Evolutionary conservation across 495 filamentous ascomycete genomes (phyloP), one percentile per base, ranked within the genome.

Genomic region (Aspergillus nanangensis): DNA sequence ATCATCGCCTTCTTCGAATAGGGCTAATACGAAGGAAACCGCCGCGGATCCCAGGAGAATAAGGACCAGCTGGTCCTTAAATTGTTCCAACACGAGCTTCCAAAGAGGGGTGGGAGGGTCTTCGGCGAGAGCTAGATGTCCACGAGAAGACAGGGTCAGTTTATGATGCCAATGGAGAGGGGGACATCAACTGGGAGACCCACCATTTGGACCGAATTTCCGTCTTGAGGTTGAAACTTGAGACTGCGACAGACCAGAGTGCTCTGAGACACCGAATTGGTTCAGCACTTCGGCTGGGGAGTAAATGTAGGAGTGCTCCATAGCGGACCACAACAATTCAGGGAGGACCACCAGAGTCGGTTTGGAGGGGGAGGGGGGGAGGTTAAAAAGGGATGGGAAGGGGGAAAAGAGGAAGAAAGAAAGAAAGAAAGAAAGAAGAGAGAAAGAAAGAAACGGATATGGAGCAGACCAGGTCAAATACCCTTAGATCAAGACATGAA

Each of bases 51-150:
- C 93, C 38, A 99, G 73, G 3, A 99, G 78, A 57, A 99, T 99
- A 44, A 99, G 78, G 44, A 99, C 94, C 2, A 99, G 79, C 67
- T 99, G 94, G 61, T 99, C 94, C 69, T 99, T 95, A 76, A 99
- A 99, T 67, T 99, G 94, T 65, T 99, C 94, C 41, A 97, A 75
- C 33, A 99, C 85, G 48, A 99, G 81, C 65, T 96, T 77, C 92
- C 93, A 99, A 37, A 99, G 60, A 27, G 94, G 94, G 13, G 93
- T 97, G n/a, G 94, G 88, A 34, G 94, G 91, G 42, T 97, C 94
- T 69, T 99, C 93, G 13, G 89, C 84, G 45, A 99, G 82, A 43
- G 90, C 93, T 97, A 63, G 45, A 44, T 31, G 48, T 27, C 20
- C 3, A 27, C 33, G 4, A 15, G 3, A 14, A 19, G 23, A 8